A percentile compares a stretch with the other conserved stretches of the same genome.
These are phyloP conservation scores for Mycena kentingensis DNA, from an alignment of 768 basidiomycete genomes.

Conservation along the genomic window DNA sequence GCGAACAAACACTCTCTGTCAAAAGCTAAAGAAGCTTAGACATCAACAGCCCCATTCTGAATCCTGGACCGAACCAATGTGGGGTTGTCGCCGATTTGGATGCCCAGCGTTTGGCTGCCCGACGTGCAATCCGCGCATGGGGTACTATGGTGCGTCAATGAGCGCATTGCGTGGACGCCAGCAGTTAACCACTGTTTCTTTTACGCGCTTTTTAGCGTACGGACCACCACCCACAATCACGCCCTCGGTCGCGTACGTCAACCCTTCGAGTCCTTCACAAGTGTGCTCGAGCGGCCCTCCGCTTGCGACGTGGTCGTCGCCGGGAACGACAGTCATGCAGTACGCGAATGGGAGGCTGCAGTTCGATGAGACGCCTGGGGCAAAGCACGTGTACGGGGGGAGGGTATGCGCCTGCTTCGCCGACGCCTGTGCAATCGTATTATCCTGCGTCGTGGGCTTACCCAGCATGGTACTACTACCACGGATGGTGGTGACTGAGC, in stretches of 20 bases:
- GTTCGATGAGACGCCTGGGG: background rate
- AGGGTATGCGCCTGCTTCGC: background rate
- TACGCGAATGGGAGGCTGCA: constrained; percentile 11
- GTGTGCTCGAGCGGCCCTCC: constrained; percentile 10
- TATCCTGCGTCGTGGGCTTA: background rate
- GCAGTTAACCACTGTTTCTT: background rate
- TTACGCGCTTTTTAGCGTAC: background rate
- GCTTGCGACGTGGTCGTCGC: constrained; percentile 10
- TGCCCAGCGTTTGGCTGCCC: background rate
- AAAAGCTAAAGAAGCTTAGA: too few species aligned
- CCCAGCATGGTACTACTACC: background rate
- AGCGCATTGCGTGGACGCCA: too few species aligned
- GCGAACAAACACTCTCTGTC: too few species aligned
- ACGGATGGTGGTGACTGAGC: background rate
- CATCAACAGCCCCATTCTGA: too few species aligned
- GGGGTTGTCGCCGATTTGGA: constrained; percentile 1
- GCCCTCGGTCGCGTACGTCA: constrained; percentile 9
- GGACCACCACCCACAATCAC: background rate
- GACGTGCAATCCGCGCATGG: constrained; percentile 8
- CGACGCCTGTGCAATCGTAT: background rate
- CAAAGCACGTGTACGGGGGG: background rate
- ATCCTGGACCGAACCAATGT: background rate
- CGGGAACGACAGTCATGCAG: constrained; percentile 9
- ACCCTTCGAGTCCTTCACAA: constrained; percentile 8
- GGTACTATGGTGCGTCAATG: constrained; percentile 1